Evolutionary conservation across 768 basidiomycete species (phyloP).

Genomic region (Auriscalpium orientale): DNA sequence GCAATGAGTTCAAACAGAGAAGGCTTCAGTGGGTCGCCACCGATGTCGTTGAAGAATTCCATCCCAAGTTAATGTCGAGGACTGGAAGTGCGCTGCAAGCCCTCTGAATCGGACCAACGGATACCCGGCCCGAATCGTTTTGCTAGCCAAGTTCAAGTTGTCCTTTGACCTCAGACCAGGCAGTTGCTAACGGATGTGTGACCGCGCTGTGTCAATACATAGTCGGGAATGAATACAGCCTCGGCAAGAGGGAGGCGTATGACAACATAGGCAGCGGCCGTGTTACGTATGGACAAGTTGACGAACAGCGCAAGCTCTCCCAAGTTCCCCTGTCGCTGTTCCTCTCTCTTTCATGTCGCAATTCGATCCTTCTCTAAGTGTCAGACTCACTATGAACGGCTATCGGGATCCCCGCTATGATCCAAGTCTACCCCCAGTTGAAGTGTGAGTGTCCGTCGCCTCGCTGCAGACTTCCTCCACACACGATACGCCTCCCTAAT

Average conservation of each 20-base stretch:
- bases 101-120: too few relatives aligned
- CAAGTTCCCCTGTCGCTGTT: too few relatives aligned
- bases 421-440: slow-evolving; percentile 13
- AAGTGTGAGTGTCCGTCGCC: slow-evolving; percentile 12
- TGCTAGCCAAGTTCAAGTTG: too few relatives aligned
- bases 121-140: too few relatives aligned
- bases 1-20: slow-evolving; percentile 89
- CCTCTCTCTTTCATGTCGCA: too few relatives aligned
- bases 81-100: not conserved
- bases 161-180: too few relatives aligned
- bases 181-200: too few relatives aligned
- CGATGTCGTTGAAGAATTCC: slow-evolving; percentile 79
- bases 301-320: not conserved
- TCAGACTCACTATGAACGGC: not conserved
- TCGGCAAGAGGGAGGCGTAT: too few relatives aligned
- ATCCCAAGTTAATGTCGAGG: slow-evolving; percentile 29
- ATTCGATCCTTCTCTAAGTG: too few relatives aligned
- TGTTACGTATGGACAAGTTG: not conserved
- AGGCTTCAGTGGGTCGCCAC: slow-evolving; percentile 65
- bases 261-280: too few relatives aligned
- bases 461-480: slow-evolving; percentile 7
- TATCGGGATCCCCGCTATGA: slow-evolving; percentile 8
- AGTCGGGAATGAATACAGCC: too few relatives aligned
- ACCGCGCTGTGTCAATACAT: too few relatives aligned
- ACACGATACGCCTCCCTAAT: not conserved